A percentile compares a stretch with the other conserved stretches of the same genome.
These are phyloP conservation scores for Kazachstania martiniae DNA, from an alignment of 805 yeast genomes.

Conservation along the genomic window DNA sequence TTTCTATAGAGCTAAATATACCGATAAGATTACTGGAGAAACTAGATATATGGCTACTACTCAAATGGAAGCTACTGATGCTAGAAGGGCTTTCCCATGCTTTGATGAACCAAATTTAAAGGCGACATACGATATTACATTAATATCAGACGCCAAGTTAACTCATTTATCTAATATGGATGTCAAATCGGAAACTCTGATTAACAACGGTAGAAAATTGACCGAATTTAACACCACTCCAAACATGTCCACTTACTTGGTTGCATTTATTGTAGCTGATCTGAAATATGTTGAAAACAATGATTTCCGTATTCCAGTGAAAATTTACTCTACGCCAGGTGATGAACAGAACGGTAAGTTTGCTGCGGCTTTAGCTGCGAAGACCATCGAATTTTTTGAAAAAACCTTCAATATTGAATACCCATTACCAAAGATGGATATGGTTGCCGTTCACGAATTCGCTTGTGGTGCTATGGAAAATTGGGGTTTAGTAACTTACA, in stretches of 20 bases:
- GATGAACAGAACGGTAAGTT: conserved; percentile 50
- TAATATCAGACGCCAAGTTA: conserved; percentile 39
- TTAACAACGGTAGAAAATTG: conserved; percentile 32
- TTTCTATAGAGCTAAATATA: conserved; percentile 56
- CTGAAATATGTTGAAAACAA: conserved; percentile 48
- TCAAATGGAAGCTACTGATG: conserved; percentile 63
- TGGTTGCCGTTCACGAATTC: conserved; percentile 62
- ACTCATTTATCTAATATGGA: conserved; percentile 65
- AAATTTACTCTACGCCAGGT: conserved; percentile 51
- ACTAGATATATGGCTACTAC: conserved; percentile 22
- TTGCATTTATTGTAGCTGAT: conserved; percentile 66
- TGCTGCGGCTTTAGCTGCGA: conserved; percentile 53
- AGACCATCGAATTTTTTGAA: conserved; percentile 56
- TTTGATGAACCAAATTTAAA: conserved; percentile 64
- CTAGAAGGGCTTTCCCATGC: conserved; percentile 69
- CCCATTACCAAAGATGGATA: conserved; percentile 73
- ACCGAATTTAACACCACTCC: conserved; percentile 54
- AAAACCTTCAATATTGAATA: conserved; percentile 56
- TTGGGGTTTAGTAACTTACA: conserved; percentile 73
- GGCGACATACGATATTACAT: conserved; percentile 50
- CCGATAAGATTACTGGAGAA: conserved; percentile 31
- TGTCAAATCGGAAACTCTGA: conserved; percentile 31
- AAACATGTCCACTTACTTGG: conserved; percentile 60
- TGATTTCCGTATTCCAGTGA: conserved; percentile 36
- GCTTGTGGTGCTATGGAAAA: conserved; percentile 88